phyloP scores from a whole-genome alignment of 78 protist genomes.

The Cavenderia fasciculata region DNA sequence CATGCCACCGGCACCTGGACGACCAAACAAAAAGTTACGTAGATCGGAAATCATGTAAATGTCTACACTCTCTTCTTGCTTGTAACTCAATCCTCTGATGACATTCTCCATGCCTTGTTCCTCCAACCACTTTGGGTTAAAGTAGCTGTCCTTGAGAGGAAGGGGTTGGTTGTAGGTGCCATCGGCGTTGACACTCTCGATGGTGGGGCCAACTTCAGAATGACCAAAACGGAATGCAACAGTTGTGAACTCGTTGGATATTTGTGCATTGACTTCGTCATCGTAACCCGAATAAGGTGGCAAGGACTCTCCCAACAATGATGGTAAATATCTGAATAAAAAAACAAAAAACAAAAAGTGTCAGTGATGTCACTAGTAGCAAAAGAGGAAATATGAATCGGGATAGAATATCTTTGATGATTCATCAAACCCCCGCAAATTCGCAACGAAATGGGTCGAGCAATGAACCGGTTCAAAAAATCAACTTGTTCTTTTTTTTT shows the following conservation, averaged over 20 bases:
- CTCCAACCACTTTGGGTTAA: slow-evolving; percentile 57
- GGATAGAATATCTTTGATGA: too few species aligned
- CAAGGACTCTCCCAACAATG: slow-evolving; percentile 12
- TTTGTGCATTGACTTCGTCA: slow-evolving; percentile 3
- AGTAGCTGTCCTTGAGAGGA: slow-evolving; percentile 32
- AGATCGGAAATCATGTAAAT: slow-evolving; percentile 36
- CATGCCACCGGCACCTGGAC: slow-evolving; percentile 75
- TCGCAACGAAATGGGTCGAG: too few species aligned
- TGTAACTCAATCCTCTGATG: slow-evolving; percentile 46
- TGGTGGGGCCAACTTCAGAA: slow-evolving; percentile 70
- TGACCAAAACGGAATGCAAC: slow-evolving; percentile 81
- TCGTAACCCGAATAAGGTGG: slow-evolving; percentile 66
- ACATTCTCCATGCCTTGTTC: slow-evolving; percentile 28
- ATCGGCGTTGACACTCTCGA: slow-evolving; percentile 10
- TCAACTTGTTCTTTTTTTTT: too few species aligned
- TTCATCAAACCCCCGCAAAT: too few species aligned
- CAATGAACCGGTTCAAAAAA: too few species aligned
- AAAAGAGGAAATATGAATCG: too few species aligned
- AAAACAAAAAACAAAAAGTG: too few species aligned
- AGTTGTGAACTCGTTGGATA: slow-evolving; percentile 63
- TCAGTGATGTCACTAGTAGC: too few species aligned
- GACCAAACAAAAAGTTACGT: slow-evolving; percentile 77
- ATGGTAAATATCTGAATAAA: too few species aligned
- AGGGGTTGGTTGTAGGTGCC: slow-evolving; percentile 15
- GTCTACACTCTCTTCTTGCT: slow-evolving; percentile 44